A percentile compares a stretch with the other conserved stretches of the same genome.
Evolutionary conservation across 2,329 filamentous ascomycete genomes (phyloP).

Genomic region (Colletotrichum lini): DNA sequence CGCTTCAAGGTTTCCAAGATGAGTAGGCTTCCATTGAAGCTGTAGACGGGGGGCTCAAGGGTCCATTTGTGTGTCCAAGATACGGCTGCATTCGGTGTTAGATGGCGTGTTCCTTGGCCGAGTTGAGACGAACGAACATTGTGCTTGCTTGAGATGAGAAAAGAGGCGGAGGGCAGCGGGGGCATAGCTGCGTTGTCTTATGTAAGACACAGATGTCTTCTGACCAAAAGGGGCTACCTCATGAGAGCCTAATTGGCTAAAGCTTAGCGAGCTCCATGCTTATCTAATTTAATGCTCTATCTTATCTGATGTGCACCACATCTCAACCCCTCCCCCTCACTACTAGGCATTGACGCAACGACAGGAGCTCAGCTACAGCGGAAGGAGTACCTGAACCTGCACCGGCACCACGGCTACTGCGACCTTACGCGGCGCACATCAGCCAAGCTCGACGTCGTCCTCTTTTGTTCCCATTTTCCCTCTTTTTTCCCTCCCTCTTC

Average conservation of each 20-base stretch:
- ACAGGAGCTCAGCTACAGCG: constrained; percentile 6
- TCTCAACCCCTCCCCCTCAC: constrained; percentile 23
- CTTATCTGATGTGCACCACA: constrained; percentile 7
- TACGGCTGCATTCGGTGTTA: too few species aligned
- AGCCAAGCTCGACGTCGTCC: constrained; percentile 38
- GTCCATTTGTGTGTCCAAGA: too few species aligned
- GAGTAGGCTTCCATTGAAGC: too few species aligned
- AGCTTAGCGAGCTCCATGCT: background rate
- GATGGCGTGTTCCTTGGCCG: background rate
- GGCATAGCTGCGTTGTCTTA: constrained; percentile 7
- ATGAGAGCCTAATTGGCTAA: background rate
- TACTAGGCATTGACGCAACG: background rate
- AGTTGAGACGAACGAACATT: constrained; percentile 15
- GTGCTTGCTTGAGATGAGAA: background rate
- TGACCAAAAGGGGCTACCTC: background rate
- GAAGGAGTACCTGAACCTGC: too few species aligned
- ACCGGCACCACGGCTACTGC: constrained; percentile 9
- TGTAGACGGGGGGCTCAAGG: too few species aligned
- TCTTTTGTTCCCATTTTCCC: background rate
- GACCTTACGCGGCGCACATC: constrained; percentile 38
- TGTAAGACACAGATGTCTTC: background rate
- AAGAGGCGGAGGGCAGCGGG: too few species aligned
- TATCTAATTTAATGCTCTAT: background rate
- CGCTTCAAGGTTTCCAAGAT: background rate
- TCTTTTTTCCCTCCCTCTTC: constrained; percentile 1